Evolutionary conservation across 345 rosid species (phyloP), one percentile per base, ranked within the genome.

Genomic region (Salix udensis): DNA sequence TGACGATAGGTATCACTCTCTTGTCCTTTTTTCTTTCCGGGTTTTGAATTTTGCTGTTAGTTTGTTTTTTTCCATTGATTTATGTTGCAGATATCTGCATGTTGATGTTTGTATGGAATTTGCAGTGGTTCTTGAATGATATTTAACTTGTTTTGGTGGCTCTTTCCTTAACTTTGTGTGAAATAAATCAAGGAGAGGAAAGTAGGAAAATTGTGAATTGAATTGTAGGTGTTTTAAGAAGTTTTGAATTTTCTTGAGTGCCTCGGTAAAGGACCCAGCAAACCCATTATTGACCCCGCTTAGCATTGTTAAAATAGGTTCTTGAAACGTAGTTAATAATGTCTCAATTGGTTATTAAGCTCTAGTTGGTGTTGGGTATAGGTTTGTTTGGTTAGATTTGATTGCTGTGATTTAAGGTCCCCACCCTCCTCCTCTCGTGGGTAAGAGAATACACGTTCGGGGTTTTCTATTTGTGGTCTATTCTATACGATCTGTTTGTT

Each of bases 221-320:
- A 58, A 58, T 58, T 58, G 14, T 58, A 58, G 15, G 64, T n/a
- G 64, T n/a, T 58, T 9, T 58, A 9, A 55, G 28, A 55, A 9
- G 14, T 28, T 28, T 28, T 28, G 13, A 26, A 58, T 58, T 58
- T 58, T 23, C 24, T 58, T 58, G 46, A 42, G 23, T 58, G 26
- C 12, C 64, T 23, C 23, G 6, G 11, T n/a, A 23, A 23, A 30
- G 23, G 40, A 19, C 42, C 46, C 26, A 19, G 16, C 30, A 37
- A 36, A 24, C 52, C 53, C 31, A 40, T 39, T 14, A 42, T 40
- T 42, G 16, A 37, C 50, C 50, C 46, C 53, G 4, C 15, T 68
- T 68, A 21, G 46, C 71, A 68, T 68, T 68, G 71, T 40, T n/a
- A 68, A 44, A 68, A 65, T 16, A 34, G 28, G 19, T 68, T 40